A percentile compares a stretch with the other conserved stretches of the same genome.
Conservation (phyloP, 78 protist genomes). For the Bigelowiella natans region DNA sequence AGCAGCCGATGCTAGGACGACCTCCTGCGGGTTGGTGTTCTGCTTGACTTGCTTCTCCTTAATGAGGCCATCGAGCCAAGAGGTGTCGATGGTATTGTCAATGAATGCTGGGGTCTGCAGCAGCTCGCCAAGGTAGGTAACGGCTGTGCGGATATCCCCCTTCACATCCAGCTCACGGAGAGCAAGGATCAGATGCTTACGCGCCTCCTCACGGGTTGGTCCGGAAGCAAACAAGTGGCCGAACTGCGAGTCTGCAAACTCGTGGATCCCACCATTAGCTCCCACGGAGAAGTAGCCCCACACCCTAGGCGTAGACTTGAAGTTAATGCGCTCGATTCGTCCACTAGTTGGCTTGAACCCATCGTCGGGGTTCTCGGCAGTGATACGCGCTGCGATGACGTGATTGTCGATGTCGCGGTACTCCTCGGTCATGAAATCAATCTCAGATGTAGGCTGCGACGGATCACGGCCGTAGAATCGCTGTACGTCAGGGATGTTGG, state of each 20-base stretch:
- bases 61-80: constrained; percentile 77
- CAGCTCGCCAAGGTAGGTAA: constrained; percentile 36
- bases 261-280: constrained; percentile 48
- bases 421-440: neutral
- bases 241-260: constrained; percentile 67
- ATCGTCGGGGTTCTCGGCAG: constrained; percentile 85
- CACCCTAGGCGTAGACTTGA: constrained; percentile 64
- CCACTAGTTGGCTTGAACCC: constrained; percentile 3
- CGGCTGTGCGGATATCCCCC: constrained; percentile 26
- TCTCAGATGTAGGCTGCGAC: neutral
- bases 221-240: constrained; percentile 83
- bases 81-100: constrained; percentile 57
- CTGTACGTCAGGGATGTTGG: constrained; percentile 75
- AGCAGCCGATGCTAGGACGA: neutral
- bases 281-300: neutral
- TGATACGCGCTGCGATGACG: constrained; percentile 89
- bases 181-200: constrained; percentile 65
- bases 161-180: constrained; percentile 72
- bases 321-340: constrained; percentile 27
- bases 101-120: constrained; percentile 57
- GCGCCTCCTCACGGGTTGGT: constrained; percentile 63
- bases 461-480: constrained; percentile 12
- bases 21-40: neutral
- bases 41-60: neutral
- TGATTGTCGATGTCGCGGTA: constrained; percentile 11